These are phyloP conservation scores for Trametes coccinea DNA, from an alignment of 768 basidiomycete species.

Conservation along the genomic window DNA sequence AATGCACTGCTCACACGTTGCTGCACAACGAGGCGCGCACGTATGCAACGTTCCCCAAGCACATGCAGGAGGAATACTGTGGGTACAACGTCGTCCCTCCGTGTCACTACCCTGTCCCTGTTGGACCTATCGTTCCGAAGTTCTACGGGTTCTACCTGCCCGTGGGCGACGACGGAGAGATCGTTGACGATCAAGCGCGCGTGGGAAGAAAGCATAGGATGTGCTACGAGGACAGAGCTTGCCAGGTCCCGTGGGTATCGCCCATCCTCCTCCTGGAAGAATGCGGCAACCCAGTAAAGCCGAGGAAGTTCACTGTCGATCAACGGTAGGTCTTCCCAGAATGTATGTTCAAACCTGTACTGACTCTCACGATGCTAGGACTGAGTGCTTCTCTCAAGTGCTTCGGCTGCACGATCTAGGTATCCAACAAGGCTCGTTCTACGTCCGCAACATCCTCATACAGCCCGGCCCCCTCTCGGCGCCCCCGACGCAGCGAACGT, in stretches of 20 bases:
- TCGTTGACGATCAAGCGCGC: background rate
- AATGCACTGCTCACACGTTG: constrained; percentile 16
- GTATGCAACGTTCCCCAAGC: constrained; percentile 46
- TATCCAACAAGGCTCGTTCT: constrained; percentile 45
- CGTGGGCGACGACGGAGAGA: constrained; percentile 11
- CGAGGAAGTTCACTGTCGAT: constrained; percentile 25
- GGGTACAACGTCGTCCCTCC: constrained; percentile 48
- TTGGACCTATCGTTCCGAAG: constrained; percentile 56
- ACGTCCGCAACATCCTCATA: constrained; percentile 44
- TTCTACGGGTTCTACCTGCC: constrained; percentile 63
- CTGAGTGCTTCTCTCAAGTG: constrained; percentile 36
- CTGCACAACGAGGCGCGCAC: constrained; percentile 42
- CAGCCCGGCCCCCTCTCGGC: constrained; percentile 43
- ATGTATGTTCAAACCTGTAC: too few relatives aligned
- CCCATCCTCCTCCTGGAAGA: constrained; percentile 50
- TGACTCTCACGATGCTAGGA: constrained; percentile 9
- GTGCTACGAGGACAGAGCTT: constrained; percentile 14
- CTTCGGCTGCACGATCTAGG: constrained; percentile 42
- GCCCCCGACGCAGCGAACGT: constrained; percentile 33
- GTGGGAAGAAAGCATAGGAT: constrained; percentile 18
- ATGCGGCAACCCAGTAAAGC: constrained; percentile 41
- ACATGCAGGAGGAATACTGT: constrained; percentile 51
- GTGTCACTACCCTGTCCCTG: constrained; percentile 45
- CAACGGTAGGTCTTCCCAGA: constrained; percentile 16
- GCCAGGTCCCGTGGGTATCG: constrained; percentile 25